Evolutionary conservation across 2,329 filamentous ascomycete genomes (phyloP).

Genomic region (Penicillium verrucosum): DNA sequence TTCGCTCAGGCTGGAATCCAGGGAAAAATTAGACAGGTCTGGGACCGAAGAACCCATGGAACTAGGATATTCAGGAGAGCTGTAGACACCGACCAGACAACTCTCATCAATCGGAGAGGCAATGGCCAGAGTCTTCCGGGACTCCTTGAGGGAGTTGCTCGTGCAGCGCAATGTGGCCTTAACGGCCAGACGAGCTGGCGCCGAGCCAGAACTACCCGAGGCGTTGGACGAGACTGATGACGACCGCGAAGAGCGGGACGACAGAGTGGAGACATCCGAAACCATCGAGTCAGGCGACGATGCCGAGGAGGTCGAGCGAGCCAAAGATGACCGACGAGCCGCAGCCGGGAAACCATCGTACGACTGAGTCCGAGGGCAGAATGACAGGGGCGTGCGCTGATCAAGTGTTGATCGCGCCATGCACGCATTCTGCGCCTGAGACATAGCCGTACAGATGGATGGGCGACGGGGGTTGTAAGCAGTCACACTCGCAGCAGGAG

Average conservation of each 20-base stretch:
- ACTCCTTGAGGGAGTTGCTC: slow-evolving; percentile 38
- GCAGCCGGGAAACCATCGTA: slow-evolving; percentile 50
- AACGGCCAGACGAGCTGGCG: slow-evolving; percentile 36
- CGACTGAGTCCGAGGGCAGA: slow-evolving; percentile 37
- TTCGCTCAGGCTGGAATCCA: slow-evolving; percentile 35
- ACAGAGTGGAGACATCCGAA: slow-evolving; percentile 57
- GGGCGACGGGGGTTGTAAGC: slow-evolving; percentile 48
- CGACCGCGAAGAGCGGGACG: slow-evolving; percentile 53
- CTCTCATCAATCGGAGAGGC: slow-evolving; percentile 40
- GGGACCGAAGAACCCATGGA: slow-evolving; percentile 25
- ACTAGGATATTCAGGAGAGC: slow-evolving; percentile 35
- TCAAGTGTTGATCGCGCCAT: slow-evolving; percentile 57
- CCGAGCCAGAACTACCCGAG: slow-evolving; percentile 31
- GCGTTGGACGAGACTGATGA: slow-evolving; percentile 46
- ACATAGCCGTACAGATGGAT: slow-evolving; percentile 59
- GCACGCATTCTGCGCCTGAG: slow-evolving; percentile 54
- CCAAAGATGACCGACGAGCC: slow-evolving; percentile 49
- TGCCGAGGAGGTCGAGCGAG: slow-evolving; percentile 51
- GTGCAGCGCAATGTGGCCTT: slow-evolving; percentile 42
- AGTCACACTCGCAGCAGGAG: slow-evolving; percentile 60
- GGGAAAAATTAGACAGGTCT: slow-evolving; percentile 36
- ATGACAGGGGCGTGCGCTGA: slow-evolving; percentile 42
- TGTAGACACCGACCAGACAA: slow-evolving; percentile 32
- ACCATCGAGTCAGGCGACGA: slow-evolving; percentile 63
- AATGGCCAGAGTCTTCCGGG: slow-evolving; percentile 35